Base-by-base conservation (phyloP, 208 protist genomes). In the Naegleria fowleri region DNA sequence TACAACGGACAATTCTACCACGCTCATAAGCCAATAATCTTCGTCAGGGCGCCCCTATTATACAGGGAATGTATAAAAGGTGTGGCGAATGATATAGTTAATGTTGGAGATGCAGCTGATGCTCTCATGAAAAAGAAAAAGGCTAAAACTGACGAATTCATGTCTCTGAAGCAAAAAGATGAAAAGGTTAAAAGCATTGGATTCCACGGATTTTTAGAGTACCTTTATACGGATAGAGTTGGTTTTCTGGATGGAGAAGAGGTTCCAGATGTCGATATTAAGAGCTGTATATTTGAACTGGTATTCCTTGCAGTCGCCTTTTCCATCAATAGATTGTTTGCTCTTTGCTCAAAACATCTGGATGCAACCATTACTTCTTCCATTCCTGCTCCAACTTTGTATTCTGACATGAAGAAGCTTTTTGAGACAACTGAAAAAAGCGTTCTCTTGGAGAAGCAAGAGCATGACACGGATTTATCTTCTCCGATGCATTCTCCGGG, bases 171-270 rank as follows among this genome's bases (percentile, higher is more conserved):
- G 41, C 83, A 86, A 86, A 39, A 86, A 43, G n/a, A 22, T 16
- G 33, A 39, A 86, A 48, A 86, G n/a, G 33, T 48, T 33, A 51
- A 33, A 16, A 11, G 13, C 5, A 4, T 39, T 36, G 39, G 22
- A 58, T 58, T 88, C n/a, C 15, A 25, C 0, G 25, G 25, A 29
- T 88, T 88, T 13, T 19, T 88, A 15, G 41, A 88, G 22, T 88
- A 58, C 58, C 6, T 88, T 36, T 88, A 88, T 38, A 88, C 85
- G 22, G 85, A 88, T 38, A 6, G 43, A 38, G 43, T 88, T 58
- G 39, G 22, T 9, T 36, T 88, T 5, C 41, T 58, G 16, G 85
- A 88, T 15, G 43, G 33, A 58, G 85, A 88, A n/a, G 85, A 88
- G 38, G 25, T 58, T 39, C 36, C 13, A 43, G 36, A 85, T 43